Conservation (phyloP, 108 stramenopile species). For the Cylindrotheca fusiformis region DNA sequence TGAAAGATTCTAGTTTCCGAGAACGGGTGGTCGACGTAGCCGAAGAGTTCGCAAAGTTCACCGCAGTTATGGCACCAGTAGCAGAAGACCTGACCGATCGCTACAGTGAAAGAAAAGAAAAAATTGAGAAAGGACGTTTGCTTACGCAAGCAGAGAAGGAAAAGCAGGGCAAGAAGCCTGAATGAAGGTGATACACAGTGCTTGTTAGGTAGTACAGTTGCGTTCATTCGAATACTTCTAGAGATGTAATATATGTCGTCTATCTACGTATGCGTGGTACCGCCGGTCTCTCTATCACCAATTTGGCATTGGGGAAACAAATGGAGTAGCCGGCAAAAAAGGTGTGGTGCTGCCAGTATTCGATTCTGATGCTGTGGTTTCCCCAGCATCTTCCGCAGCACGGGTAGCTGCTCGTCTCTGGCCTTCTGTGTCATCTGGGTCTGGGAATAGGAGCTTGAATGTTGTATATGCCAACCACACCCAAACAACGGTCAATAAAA, state of each 20-base stretch:
- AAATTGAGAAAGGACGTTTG: conserved; percentile 40
- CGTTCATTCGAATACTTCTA: too few relatives aligned
- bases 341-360: conserved; percentile 58
- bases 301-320: conserved; percentile 41
- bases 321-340: conserved; percentile 63
- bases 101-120: conserved; percentile 65
- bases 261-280: too few relatives aligned
- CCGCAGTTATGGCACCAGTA: conserved; percentile 47
- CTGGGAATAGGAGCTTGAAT: conserved; percentile 32
- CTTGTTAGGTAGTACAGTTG: too few relatives aligned
- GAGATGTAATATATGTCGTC: too few relatives aligned
- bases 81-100: conserved; percentile 52
- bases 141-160: conserved; percentile 69
- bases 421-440: conserved; percentile 4
- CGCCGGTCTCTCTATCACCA: too few relatives aligned
- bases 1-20: conserved; percentile 51
- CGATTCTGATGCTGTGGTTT: conserved; percentile 38
- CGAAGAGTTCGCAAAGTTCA: conserved; percentile 72
- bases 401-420: conserved; percentile 1
- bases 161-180: conserved; percentile 12
- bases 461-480: conserved; percentile 36
- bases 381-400: conserved; percentile 13
- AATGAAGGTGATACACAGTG: too few relatives aligned
- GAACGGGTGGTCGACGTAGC: conserved; percentile 67
- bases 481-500: conserved; percentile 44